phyloP scores from a whole-genome alignment of 257 asterid genomes.

The Verbascum thapsus region DNA sequence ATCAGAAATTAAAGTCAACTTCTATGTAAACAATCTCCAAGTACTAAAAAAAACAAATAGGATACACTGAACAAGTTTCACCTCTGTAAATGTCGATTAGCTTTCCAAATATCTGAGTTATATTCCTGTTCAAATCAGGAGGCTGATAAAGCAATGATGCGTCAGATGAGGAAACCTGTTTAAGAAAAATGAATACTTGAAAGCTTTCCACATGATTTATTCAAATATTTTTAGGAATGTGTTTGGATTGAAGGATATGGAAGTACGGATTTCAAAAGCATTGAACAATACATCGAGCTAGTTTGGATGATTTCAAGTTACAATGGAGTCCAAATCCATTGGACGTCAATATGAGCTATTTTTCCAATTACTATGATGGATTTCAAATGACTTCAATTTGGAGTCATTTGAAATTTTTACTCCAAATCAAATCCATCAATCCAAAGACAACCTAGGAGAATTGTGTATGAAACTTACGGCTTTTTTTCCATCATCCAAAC shows the following conservation, averaged over 20 bases:
- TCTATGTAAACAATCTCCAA: conserved; percentile 23
- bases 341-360: too few species aligned
- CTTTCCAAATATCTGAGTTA: conserved; percentile 83
- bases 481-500: conserved; percentile 37
- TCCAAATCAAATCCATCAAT: too few species aligned
- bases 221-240: too few species aligned
- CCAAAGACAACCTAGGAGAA: too few species aligned
- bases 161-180: conserved; percentile 58
- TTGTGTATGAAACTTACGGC: conserved; percentile 43
- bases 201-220: conserved; percentile 19
- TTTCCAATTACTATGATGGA: too few species aligned
- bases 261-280: too few species aligned
- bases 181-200: conserved; percentile 18
- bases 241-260: too few species aligned
- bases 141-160: conserved; percentile 71
- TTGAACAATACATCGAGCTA: too few species aligned
- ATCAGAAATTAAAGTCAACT: conserved; percentile 26
- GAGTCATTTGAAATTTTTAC: too few species aligned
- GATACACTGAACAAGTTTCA: conserved; percentile 29
- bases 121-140: conserved; percentile 84
- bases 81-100: conserved; percentile 92
- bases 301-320: too few species aligned
- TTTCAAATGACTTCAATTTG: too few species aligned
- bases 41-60: conserved; percentile 19
- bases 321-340: too few species aligned